A percentile compares a stretch with the other conserved stretches of the same genome.
These are phyloP conservation scores for Primulina huaijiensis DNA, from an alignment of 257 asterid genomes.

Conservation along the genomic window DNA sequence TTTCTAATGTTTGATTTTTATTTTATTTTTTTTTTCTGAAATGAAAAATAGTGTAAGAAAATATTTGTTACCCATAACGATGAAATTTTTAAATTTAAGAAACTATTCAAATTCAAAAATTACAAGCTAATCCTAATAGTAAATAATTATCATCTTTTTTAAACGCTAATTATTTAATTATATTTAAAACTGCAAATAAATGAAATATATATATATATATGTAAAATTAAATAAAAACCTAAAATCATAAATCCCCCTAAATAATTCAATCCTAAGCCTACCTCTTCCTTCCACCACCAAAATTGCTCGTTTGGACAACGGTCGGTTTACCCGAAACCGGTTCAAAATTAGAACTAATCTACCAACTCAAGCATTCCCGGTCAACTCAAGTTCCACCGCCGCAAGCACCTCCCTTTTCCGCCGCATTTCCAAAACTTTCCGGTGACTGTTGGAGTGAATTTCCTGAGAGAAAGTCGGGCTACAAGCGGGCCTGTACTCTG, in stretches of 20 bases:
- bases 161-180: not conserved
- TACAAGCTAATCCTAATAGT: no score
- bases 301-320: slow-evolving; percentile 36
- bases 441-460: slow-evolving; percentile 70
- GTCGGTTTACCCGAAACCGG: slow-evolving; percentile 27
- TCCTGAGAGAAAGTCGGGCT: slow-evolving; percentile 73
- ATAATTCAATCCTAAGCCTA: slow-evolving; percentile 26
- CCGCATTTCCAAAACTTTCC: slow-evolving; percentile 84
- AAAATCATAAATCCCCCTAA: slow-evolving; percentile 40
- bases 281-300: slow-evolving; percentile 38
- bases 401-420: slow-evolving; percentile 45
- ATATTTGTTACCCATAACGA: no score
- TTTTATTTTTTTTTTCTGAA: no score
- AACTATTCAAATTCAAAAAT: no score
- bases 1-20: no score
- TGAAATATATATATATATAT: not conserved
- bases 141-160: no score
- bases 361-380: slow-evolving; percentile 30
- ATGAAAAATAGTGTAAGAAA: no score
- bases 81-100: no score
- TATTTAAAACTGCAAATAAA: slow-evolving; percentile 31
- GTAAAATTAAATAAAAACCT: slow-evolving; percentile 6
- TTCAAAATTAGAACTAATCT: slow-evolving; percentile 17
- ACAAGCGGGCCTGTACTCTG: slow-evolving; percentile 81
- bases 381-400: slow-evolving; percentile 29